These are phyloP conservation scores for Toxoplasma gondii DNA, from an alignment of 169 alveolate genomes.

Conservation along the genomic window DNA sequence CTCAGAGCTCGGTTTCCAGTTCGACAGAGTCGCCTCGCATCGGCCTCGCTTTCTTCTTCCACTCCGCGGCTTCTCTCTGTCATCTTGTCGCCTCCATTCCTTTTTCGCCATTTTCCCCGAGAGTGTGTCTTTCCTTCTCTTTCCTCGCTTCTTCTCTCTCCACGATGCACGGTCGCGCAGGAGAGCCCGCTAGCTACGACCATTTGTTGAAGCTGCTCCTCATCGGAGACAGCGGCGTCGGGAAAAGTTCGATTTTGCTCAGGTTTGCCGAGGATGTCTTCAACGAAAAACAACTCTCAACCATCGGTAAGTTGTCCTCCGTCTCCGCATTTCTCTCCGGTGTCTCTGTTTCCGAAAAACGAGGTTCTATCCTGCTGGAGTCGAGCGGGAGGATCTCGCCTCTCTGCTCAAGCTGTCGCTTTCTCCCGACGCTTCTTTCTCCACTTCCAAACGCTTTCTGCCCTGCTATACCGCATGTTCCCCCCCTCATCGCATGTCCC, in stretches of 20 bases:
- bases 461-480: too few species aligned
- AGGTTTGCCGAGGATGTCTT: constrained; percentile 90
- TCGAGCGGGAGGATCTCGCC: too few species aligned
- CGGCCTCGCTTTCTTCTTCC: too few species aligned
- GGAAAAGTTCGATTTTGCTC: constrained; percentile 91
- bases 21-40: too few species aligned
- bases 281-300: constrained; percentile 84
- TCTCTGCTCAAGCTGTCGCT: too few species aligned
- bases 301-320: constrained; percentile 81
- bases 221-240: constrained; percentile 97
- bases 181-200: constrained; percentile 73
- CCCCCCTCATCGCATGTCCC: too few species aligned
- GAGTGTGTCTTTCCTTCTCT: neutral
- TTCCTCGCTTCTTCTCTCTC: neutral
- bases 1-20: too few species aligned
- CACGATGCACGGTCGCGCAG: neutral
- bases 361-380: constrained; percentile 39
- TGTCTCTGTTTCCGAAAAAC: neutral
- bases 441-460: too few species aligned
- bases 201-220: constrained; percentile 92
- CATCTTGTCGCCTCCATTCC: too few species aligned
- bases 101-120: too few species aligned
- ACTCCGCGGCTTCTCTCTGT: neutral
- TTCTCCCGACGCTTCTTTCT: too few species aligned
- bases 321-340: neutral